Base-by-base conservation (phyloP, 140 eudicot genomes). In the Bidens hawaiensis region DNA sequence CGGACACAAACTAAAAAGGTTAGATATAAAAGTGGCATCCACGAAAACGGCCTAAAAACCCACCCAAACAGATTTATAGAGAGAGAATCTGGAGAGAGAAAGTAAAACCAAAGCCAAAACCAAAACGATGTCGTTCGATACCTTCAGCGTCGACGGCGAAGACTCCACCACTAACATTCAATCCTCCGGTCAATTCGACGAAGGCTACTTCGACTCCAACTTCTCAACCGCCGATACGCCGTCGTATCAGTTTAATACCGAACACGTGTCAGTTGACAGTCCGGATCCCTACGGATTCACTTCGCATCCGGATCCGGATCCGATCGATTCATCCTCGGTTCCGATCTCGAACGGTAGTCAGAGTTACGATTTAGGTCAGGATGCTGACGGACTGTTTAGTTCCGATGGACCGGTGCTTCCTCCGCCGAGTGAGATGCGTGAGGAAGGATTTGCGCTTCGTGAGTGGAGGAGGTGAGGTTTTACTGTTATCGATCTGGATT, bases 341-440 rank as follows among this genome's bases (percentile, higher is more conserved):
- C 95, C 94, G 72, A 62, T 81, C 36, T 68, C 96, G 0, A 88
- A 93, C 74, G 99, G 99, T 17, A 95, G 82, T 1, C 77, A 76
- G 36, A 65, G 78, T 3, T 87, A 74, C 48, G 85, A 67, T 60
- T 33, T 64, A 1, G 85, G 65, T 18, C 81, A 55, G 15, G 94
- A 82, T 47, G 68, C 79, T 7, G 98, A 87, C 6, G 96, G 93
- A 28, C 21, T 87, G 2, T 91, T 91, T 64, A 50, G 67, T 62
- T 78, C 89, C 6, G 99, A 91, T 71, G 99, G 99, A 22, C 95
- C 96, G 13, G 74, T 91, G 68, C 93, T 90, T 14, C 98, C 98
- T 5, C 94, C 96, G 58, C 96, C 98, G 0, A 74, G 64, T 48
- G 90, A 90, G 72, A 87, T 90, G 98, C 75, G 78, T 1, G 98